A percentile compares a stretch with the other conserved stretches of the same genome.
These are phyloP conservation scores for Apiotrichum sp. DNA, from an alignment of 1,284 basidiomycete species.

Conservation along the genomic window DNA sequence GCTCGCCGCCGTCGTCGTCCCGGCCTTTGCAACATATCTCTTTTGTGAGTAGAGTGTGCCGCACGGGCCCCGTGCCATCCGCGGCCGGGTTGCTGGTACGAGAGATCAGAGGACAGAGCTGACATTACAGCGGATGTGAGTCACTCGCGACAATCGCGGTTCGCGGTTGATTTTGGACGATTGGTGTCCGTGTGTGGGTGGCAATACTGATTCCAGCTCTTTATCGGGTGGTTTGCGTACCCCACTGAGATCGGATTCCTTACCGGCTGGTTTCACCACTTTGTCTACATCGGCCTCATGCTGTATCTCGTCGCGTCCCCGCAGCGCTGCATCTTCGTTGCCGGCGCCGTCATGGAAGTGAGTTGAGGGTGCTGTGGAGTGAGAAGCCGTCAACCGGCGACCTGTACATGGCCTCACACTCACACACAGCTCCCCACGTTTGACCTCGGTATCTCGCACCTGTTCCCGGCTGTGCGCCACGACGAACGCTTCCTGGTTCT, in stretches of 20 bases:
- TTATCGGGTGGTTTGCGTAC: slow-evolving; percentile 35
- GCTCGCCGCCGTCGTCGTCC: slow-evolving; percentile 24
- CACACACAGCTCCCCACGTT: slow-evolving; percentile 54
- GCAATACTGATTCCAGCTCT: slow-evolving; percentile 21
- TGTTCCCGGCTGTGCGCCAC: slow-evolving; percentile 51
- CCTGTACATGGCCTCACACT: neutral
- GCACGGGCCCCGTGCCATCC: too few species aligned
- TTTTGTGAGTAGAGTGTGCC: slow-evolving; percentile 25
- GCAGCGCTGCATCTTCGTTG: slow-evolving; percentile 52
- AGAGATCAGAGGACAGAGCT: neutral
- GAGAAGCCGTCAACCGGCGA: too few species aligned
- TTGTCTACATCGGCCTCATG: slow-evolving; percentile 53
- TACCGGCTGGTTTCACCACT: slow-evolving; percentile 60
- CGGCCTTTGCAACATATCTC: slow-evolving; percentile 43
- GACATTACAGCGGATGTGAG: slow-evolving; percentile 28
- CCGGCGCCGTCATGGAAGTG: slow-evolving; percentile 54
- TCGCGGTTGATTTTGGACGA: too few species aligned
- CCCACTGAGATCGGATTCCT: slow-evolving; percentile 50
- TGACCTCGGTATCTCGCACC: slow-evolving; percentile 52
- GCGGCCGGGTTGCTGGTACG: neutral
- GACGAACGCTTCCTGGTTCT: slow-evolving; percentile 53
- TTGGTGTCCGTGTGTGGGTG: too few species aligned
- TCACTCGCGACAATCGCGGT: neutral
- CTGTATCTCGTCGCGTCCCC: slow-evolving; percentile 47
- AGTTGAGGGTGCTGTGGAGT: slow-evolving; percentile 2